A percentile compares a stretch with the other conserved stretches of the same genome.
phyloP scores from a whole-genome alignment of 1,139 yeast genomes.

The Kurtzmaniella quercitrusa region DNA sequence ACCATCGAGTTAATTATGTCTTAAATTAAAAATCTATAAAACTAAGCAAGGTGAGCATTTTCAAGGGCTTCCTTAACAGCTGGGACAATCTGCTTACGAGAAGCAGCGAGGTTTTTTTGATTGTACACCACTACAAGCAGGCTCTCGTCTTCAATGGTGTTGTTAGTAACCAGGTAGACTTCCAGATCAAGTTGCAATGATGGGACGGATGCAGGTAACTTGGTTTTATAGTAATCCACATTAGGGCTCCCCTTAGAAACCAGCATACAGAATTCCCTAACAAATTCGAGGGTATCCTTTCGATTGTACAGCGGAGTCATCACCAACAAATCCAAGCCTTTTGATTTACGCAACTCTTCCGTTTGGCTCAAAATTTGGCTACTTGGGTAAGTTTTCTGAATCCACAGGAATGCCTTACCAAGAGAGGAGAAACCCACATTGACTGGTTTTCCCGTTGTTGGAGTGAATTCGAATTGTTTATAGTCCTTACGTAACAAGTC shows the following conservation, averaged over 20 bases:
- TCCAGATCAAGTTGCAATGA: constrained; percentile 21
- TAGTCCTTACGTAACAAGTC: constrained; percentile 80
- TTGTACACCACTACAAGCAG: constrained; percentile 30
- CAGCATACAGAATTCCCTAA: constrained; percentile 54
- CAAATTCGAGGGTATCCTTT: constrained; percentile 35
- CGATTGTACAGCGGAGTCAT: constrained; percentile 61
- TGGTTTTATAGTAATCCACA: constrained; percentile 7
- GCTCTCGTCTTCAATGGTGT: constrained; percentile 16
- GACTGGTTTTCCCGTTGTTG: constrained; percentile 18
- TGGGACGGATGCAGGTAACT: constrained; percentile 17
- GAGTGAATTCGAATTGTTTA: constrained; percentile 58
- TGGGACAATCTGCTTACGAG: constrained; percentile 89
- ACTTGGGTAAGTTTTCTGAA: constrained; percentile 29
- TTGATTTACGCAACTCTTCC: constrained; percentile 27
- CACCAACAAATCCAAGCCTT: constrained; percentile 49
- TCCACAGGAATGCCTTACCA: constrained; percentile 62
- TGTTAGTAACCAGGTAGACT: constrained; percentile 7
- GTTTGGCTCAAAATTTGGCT: constrained; percentile 38
- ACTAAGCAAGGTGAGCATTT: constrained; percentile 2
- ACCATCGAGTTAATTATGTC: constrained; percentile 11
- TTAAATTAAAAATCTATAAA: neutral
- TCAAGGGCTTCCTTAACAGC: constrained; percentile 34
- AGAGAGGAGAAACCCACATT: constrained; percentile 74
- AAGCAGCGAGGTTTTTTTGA: constrained; percentile 58
- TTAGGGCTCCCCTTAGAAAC: constrained; percentile 16